Base-by-base conservation (phyloP, 169 alveolate genomes). In the Toxoplasma gondii region DNA sequence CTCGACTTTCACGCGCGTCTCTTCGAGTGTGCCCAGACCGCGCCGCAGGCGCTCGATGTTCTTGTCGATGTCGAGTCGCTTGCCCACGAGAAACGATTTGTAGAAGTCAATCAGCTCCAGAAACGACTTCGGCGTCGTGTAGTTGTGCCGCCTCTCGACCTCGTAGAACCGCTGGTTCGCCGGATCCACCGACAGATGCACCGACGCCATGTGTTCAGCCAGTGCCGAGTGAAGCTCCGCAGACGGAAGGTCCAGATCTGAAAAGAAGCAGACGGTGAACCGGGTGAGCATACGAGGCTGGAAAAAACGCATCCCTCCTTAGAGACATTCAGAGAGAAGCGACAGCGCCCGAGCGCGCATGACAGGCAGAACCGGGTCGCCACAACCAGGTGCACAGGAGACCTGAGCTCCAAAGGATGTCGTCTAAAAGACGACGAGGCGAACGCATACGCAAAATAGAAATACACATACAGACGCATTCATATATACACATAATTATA, bases 101-200 rank as follows among this genome's bases (percentile, higher is more conserved):
- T 98, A 99, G 97, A 98, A 99, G 39, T 97, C 98, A 82, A 98
- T 98, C 91, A 98, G 97, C 96, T 98, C 99, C 92, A 99, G 95
- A 97, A 98, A 98, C 16, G 99, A 98, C 95, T 99, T 99, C 24
- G 99, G 99, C 10, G 99, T 99, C n/a, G 99, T 98, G 96, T 99
- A 99, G 97, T 99, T 99, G 96, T 97, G 96, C 92, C 99, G 96
- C 93, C 99, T 96, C 96, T 98, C 99, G 93, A 96, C 96, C 94
- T 96, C 96, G 88, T 98, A 93, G 97, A 97, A 98, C 39, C 96
- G 94, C 92, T 96, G 95, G 95, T 99, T 99, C 88, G 99, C 99
- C 44, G 95, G 98, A 82, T 98, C 98, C 70, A 98, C 98, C 67
- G 99, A 98, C 54, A 98, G 91, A 95, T 99, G 99, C 70, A 98